Percentiles rank a stretch among this genome's conserved stretches.
Evolutionary conservation across 164 flowering plant species (phyloP).

Genomic region (Kingdonia uniflora): DNA sequence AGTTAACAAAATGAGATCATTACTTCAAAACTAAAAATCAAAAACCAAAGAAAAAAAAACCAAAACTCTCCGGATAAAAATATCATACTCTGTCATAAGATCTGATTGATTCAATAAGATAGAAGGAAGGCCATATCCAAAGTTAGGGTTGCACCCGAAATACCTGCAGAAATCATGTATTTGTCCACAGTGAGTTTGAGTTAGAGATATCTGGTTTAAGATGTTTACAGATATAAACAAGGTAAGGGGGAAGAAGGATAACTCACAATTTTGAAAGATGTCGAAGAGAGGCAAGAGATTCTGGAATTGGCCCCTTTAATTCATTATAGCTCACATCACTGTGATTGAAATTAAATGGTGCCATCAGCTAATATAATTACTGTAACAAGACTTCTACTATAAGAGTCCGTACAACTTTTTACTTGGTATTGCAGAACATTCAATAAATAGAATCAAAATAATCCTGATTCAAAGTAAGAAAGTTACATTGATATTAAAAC

Average conservation of each 20-base stretch:
- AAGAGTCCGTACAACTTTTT: no score
- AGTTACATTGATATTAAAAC: slow-evolving; percentile 35
- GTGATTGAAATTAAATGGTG: slow-evolving; percentile 4
- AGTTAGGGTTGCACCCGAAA: slow-evolving; percentile 50
- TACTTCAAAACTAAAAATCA: no score
- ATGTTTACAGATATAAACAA: background rate
- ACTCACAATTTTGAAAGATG: slow-evolving; percentile 40
- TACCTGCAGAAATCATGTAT: slow-evolving; percentile 21
- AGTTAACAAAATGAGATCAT: slow-evolving; percentile 1
- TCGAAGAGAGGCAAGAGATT: slow-evolving; percentile 30
- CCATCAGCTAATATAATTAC: no score
- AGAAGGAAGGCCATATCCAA: slow-evolving; percentile 23
- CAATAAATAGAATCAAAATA: background rate
- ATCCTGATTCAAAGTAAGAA: slow-evolving; percentile 4
- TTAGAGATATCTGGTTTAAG: background rate
- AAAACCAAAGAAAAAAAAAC: no score
- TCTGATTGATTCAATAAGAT: slow-evolving; percentile 22
- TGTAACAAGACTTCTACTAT: no score
- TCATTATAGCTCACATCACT: slow-evolving; percentile 59
- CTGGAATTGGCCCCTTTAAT: slow-evolving; percentile 37
- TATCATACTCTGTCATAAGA: slow-evolving; percentile 48
- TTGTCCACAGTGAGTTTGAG: background rate
- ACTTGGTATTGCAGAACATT: background rate
- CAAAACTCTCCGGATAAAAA: background rate
- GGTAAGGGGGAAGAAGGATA: background rate